Evolutionary conservation across 1,284 basidiomycete species (phyloP).

Genomic region (Porogramme epimiltina): DNA sequence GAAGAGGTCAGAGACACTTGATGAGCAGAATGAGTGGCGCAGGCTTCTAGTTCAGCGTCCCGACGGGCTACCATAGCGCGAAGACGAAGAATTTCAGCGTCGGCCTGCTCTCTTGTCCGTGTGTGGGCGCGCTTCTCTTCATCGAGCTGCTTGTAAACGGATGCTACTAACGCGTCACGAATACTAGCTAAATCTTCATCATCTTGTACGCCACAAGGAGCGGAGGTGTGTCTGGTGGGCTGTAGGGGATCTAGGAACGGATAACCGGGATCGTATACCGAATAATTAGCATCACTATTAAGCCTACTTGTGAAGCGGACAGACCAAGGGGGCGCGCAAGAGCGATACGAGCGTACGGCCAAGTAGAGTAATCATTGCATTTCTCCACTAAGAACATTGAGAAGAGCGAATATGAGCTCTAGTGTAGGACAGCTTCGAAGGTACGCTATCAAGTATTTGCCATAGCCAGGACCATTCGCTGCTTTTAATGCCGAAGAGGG

Average conservation of each 20-base stretch:
- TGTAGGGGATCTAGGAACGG: no score
- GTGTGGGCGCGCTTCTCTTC: constrained; percentile 47
- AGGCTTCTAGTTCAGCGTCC: constrained; percentile 53
- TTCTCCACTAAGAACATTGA: constrained; percentile 53
- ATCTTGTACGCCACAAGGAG: not conserved
- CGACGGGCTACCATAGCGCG: constrained; percentile 57
- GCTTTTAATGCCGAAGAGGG: no score
- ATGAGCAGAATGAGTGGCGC: constrained; percentile 27
- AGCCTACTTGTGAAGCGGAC: constrained; percentile 17
- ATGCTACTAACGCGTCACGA: constrained; percentile 41
- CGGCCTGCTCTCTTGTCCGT: constrained; percentile 40
- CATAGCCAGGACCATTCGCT: no score
- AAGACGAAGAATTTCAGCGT: constrained; percentile 46
- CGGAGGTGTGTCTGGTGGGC: no score
- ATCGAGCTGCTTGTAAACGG: constrained; percentile 45
- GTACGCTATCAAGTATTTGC: no score
- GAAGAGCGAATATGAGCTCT: no score
- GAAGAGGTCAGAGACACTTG: constrained; percentile 8
- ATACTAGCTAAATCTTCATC: not conserved
- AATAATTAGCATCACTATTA: not conserved
- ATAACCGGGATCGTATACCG: no score
- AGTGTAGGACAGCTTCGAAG: no score
- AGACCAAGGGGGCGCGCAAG: constrained; percentile 47
- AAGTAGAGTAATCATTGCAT: constrained; percentile 49
- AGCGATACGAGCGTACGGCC: constrained; percentile 52